phyloP scores from a whole-genome alignment of 176 grass and related monocot species.

The Chrysopogon serrulatus region DNA sequence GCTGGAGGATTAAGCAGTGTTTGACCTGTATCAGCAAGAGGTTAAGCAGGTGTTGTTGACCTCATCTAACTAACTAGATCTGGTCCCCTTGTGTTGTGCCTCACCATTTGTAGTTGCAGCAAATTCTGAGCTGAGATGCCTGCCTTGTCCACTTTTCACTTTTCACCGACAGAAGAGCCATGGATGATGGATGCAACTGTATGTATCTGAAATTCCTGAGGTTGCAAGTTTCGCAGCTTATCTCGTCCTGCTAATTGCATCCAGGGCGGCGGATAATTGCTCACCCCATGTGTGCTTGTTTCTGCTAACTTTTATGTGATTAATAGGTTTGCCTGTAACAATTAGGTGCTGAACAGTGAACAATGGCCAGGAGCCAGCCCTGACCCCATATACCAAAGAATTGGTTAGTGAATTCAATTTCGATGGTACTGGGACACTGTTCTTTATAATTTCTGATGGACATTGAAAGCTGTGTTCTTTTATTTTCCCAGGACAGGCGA shows the following conservation, averaged over 20 bases:
- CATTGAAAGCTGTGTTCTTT: neutral
- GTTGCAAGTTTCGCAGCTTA: neutral
- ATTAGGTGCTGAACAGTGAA: neutral
- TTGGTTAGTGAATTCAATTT: neutral
- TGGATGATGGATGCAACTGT: neutral
- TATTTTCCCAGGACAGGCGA: neutral
- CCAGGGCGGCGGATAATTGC: neutral
- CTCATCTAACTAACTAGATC: constrained; percentile 6
- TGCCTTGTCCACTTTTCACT: neutral
- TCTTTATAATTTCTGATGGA: neutral
- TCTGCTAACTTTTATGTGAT: neutral
- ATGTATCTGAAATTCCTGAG: neutral
- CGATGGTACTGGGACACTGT: neutral
- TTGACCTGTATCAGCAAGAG: constrained; percentile 18
- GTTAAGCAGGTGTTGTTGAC: constrained; percentile 34
- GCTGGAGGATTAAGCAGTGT: constrained; percentile 14
- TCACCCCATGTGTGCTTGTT: neutral
- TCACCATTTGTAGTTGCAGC: neutral
- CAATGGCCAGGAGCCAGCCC: neutral
- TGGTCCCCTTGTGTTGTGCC: constrained; percentile 13
- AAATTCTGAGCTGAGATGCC: neutral
- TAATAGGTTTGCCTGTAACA: neutral
- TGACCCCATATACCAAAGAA: constrained; percentile 1
- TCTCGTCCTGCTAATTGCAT: constrained; percentile 12
- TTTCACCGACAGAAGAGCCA: constrained; percentile 2